Conservation (phyloP, 805 yeast species). For the Candida nonsorbophila region DNA sequence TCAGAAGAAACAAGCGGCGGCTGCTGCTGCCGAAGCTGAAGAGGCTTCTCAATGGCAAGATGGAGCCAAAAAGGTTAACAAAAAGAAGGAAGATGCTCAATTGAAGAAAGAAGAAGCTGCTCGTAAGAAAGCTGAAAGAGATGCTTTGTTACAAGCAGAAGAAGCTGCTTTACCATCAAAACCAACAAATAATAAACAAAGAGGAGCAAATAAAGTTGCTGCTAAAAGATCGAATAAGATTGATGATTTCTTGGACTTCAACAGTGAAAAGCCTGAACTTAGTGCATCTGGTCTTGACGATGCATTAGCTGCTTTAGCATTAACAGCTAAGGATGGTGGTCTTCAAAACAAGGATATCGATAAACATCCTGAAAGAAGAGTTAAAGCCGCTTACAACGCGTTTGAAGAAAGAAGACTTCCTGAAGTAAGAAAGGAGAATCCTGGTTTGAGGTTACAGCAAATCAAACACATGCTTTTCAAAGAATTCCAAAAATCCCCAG, state of each 20-base stretch:
- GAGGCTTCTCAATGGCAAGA: slow-evolving; percentile 67
- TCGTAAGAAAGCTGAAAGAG: slow-evolving; percentile 78
- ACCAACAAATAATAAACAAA: slow-evolving; percentile 46
- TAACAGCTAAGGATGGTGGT: slow-evolving; percentile 54
- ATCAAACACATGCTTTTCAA: slow-evolving; percentile 66
- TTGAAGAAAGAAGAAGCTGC: slow-evolving; percentile 73
- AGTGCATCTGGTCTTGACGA: slow-evolving; percentile 72
- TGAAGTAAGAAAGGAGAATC: slow-evolving; percentile 66
- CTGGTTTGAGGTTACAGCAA: slow-evolving; percentile 77
- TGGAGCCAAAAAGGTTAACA: slow-evolving; percentile 64
- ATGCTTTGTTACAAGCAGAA: slow-evolving; percentile 57
- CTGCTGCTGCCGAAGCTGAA: slow-evolving; percentile 39
- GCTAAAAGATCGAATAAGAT: slow-evolving; percentile 55
- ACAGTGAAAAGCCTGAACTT: slow-evolving; percentile 46
- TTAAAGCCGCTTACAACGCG: slow-evolving; percentile 72
- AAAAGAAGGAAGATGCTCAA: slow-evolving; percentile 64
- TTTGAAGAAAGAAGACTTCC: slow-evolving; percentile 70
- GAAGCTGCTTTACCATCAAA: slow-evolving; percentile 60
- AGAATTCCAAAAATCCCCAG: slow-evolving; percentile 76
- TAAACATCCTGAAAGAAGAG: slow-evolving; percentile 85
- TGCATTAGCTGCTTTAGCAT: slow-evolving; percentile 71
- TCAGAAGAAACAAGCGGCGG: slow-evolving; percentile 50
- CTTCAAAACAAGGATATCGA: slow-evolving; percentile 62
- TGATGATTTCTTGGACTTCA: slow-evolving; percentile 60
- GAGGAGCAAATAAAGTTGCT: slow-evolving; percentile 68